phyloP scores from a whole-genome alignment of 495 filamentous ascomycete genomes.

The Penicillium antarcticum region DNA sequence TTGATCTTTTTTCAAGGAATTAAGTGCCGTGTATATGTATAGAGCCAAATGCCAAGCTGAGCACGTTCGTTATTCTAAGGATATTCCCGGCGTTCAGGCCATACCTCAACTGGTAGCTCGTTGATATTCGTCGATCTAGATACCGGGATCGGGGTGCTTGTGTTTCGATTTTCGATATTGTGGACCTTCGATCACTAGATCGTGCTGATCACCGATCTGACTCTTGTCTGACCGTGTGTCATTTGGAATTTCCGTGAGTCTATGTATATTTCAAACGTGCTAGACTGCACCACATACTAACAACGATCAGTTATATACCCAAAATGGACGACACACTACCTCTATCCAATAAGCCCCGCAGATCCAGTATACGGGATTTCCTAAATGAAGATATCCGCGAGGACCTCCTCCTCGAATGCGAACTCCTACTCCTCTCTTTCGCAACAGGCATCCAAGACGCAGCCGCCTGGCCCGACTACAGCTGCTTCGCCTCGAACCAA shows the following conservation, averaged over 20 bases:
- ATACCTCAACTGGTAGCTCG: no score
- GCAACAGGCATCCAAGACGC: constrained; percentile 54
- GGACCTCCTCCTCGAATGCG: constrained; percentile 19
- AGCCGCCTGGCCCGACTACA: constrained; percentile 58
- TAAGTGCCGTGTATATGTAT: not conserved
- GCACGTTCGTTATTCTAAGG: no score
- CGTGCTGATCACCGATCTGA: no score
- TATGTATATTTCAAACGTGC: not conserved
- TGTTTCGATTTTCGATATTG: no score
- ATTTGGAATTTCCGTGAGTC: no score
- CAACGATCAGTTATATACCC: not conserved
- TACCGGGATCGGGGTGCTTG: no score
- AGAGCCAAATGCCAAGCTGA: not conserved
- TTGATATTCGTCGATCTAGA: no score
- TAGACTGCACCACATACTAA: not conserved
- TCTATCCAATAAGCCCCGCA: not conserved
- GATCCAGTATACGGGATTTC: constrained; percentile 1
- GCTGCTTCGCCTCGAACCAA: constrained; percentile 64
- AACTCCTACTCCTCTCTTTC: constrained; percentile 37
- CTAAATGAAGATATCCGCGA: constrained; percentile 17
- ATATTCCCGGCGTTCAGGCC: no score
- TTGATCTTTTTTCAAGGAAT: not conserved
- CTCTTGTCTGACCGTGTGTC: no score
- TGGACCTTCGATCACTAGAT: no score
- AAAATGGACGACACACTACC: not conserved